A percentile compares a stretch with the other conserved stretches of the same genome.
These are phyloP conservation scores for Tribonema minus DNA, from an alignment of 108 stramenopile species.

Conservation along the genomic window DNA sequence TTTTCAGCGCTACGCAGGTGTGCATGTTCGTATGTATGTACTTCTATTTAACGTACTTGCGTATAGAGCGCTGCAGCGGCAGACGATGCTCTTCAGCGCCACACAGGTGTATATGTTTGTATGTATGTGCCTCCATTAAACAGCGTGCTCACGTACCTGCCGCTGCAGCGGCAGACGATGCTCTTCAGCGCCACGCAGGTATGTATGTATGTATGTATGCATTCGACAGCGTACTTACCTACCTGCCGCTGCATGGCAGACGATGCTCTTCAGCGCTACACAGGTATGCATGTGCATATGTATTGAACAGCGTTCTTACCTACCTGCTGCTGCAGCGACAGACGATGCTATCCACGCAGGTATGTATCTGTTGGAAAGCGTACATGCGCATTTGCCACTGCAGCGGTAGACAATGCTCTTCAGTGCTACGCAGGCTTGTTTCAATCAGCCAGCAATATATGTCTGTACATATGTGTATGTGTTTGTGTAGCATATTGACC, in stretches of 20 bases:
- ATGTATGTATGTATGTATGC: constrained; percentile 24
- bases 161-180: constrained; percentile 81
- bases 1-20: constrained; percentile 92
- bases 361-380: too few relatives aligned
- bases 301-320: constrained; percentile 80
- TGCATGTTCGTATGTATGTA: constrained; percentile 25
- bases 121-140: too few relatives aligned
- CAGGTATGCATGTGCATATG: too few relatives aligned
- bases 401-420: constrained; percentile 91
- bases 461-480: too few relatives aligned
- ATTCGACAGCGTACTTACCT: too few relatives aligned
- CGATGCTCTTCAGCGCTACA: constrained; percentile 96
- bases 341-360: constrained; percentile 88
- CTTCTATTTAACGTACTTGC: too few relatives aligned
- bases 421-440: constrained; percentile 82
- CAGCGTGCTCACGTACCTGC: constrained; percentile 82
- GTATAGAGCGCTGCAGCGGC: constrained; percentile 70
- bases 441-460: too few relatives aligned
- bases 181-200: constrained; percentile 91
- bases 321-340: constrained; percentile 81
- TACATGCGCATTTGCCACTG: constrained; percentile 79
- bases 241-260: constrained; percentile 80
- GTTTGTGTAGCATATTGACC: background rate
- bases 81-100: constrained; percentile 96
- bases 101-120: too few relatives aligned